A percentile compares a stretch with the other conserved stretches of the same genome.
phyloP scores from a whole-genome alignment of 257 asterid species.

The Osmanthus fragrans region DNA sequence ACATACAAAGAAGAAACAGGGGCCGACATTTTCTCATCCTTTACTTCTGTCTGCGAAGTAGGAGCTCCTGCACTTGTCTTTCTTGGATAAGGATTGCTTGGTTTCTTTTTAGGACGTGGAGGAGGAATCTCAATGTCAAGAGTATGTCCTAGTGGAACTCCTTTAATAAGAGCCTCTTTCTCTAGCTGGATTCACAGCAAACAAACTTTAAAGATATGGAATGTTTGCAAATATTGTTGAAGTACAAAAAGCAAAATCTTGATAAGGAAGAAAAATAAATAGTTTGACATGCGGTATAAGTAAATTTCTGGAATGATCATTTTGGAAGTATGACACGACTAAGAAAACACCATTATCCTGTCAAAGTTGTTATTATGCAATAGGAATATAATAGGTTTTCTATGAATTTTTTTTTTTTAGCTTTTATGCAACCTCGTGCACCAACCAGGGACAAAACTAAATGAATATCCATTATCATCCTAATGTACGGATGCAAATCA shows the following conservation, averaged over 20 bases:
- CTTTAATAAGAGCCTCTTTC: slow-evolving; percentile 83
- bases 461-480: not conserved
- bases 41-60: slow-evolving; percentile 48
- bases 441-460: not conserved
- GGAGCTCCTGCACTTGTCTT: slow-evolving; percentile 53
- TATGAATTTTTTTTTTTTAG: not conserved
- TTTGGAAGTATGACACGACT: not conserved
- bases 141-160: slow-evolving; percentile 71
- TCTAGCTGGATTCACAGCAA: slow-evolving; percentile 58
- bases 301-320: not conserved
- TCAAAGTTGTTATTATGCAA: not conserved
- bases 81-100: slow-evolving; percentile 92
- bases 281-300: not conserved
- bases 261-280: not conserved
- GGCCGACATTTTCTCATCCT: slow-evolving; percentile 54
- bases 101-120: slow-evolving; percentile 97
- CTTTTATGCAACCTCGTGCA: not conserved
- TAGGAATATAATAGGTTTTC: not conserved
- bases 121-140: slow-evolving; percentile 97
- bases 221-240: not conserved
- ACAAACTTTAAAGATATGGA: not conserved
- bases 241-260: not conserved
- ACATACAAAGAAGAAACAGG: slow-evolving; percentile 45
- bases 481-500: not conserved
- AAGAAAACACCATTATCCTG: not conserved